Conservation (phyloP, 768 basidiomycete species). For the Podaxis rugospora region DNA sequence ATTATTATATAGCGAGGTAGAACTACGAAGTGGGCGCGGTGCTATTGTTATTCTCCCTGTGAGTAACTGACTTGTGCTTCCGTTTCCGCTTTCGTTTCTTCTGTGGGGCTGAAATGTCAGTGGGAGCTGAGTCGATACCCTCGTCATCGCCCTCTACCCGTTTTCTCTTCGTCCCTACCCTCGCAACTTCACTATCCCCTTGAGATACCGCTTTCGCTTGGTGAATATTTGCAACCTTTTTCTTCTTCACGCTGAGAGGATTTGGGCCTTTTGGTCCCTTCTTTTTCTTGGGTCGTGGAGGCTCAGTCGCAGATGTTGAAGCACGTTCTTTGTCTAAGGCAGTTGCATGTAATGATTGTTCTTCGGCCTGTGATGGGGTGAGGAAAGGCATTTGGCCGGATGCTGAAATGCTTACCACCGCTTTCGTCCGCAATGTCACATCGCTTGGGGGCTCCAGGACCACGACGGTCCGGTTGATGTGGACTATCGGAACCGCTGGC, state of each 20-base stretch:
- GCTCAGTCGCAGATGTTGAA: slow-evolving; percentile 27
- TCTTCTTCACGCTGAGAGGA: slow-evolving; percentile 91
- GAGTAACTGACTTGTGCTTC: slow-evolving; percentile 11
- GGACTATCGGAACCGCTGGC: slow-evolving; percentile 85
- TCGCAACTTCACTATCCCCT: slow-evolving; percentile 16
- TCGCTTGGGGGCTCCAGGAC: slow-evolving; percentile 89
- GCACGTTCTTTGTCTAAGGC: slow-evolving; percentile 44
- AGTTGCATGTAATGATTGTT: slow-evolving; percentile 50
- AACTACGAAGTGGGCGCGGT: no score
- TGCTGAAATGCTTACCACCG: slow-evolving; percentile 35
- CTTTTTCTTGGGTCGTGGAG: slow-evolving; percentile 46
- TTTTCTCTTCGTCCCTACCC: slow-evolving; percentile 24
- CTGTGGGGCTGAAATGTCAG: not conserved
- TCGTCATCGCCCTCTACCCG: slow-evolving; percentile 15
- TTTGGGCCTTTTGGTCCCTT: slow-evolving; percentile 86
- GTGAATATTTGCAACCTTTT: slow-evolving; percentile 41
- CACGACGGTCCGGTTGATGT: slow-evolving; percentile 90
- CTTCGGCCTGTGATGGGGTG: slow-evolving; percentile 50
- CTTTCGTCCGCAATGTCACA: slow-evolving; percentile 67
- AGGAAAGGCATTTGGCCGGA: not conserved
- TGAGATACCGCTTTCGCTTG: slow-evolving; percentile 21
- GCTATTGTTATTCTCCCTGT: not conserved
- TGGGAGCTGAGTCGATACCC: not conserved
- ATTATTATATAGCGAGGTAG: no score
- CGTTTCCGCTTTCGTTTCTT: slow-evolving; percentile 19